phyloP scores from a whole-genome alignment of 805 yeast genomes.

The Suhomyces prunicola region DNA sequence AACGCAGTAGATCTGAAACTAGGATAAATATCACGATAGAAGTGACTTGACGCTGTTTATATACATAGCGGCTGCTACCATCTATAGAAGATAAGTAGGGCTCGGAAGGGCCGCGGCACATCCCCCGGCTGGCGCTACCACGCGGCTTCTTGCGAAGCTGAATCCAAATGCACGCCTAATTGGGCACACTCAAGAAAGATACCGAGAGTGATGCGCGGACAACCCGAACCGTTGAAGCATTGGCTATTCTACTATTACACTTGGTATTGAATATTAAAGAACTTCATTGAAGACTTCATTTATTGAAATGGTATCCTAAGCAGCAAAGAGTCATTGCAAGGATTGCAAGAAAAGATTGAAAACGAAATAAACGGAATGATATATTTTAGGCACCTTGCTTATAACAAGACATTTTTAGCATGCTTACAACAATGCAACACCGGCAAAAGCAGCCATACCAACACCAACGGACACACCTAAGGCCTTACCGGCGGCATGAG shows the following conservation, averaged over 20 bases:
- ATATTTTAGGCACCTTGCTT: not conserved
- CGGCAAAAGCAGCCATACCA: slow-evolving; percentile 23
- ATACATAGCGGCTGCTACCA: not conserved
- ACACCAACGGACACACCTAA: slow-evolving; percentile 21
- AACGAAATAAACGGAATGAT: not conserved
- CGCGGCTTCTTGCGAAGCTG: not conserved
- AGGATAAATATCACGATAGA: no score
- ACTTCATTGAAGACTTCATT: not conserved
- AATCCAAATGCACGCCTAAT: not conserved
- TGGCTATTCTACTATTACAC: no score
- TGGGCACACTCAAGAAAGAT: no score
- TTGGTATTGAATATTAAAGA: not conserved
- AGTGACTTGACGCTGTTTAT: not conserved
- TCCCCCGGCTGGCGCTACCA: not conserved
- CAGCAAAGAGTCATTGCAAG: not conserved
- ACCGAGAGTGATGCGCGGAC: no score
- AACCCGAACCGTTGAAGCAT: no score
- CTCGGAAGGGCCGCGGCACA: not conserved
- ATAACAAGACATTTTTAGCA: not conserved
- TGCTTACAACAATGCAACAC: slow-evolving; percentile 18
- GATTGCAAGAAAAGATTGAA: not conserved
- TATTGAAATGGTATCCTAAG: not conserved
- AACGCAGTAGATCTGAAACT: not conserved
- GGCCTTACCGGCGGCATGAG: slow-evolving; percentile 16
- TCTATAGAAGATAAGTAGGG: not conserved